A percentile compares a stretch with the other conserved stretches of the same genome.
phyloP scores from a whole-genome alignment of 306 rosid species.

The Cucurbita argyrosperma region DNA sequence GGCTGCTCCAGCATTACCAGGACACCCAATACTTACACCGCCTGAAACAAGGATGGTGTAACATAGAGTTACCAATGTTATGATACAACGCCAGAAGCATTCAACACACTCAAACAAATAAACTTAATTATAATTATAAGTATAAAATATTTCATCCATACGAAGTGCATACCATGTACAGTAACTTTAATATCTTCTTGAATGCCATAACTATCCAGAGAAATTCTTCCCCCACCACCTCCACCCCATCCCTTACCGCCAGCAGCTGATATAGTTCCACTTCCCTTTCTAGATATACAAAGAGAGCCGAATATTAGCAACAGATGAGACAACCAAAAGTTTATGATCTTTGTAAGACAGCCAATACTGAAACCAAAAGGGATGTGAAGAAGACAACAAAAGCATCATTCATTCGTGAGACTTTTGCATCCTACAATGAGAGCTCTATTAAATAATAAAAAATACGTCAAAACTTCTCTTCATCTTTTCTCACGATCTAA shows the following conservation, averaged over 20 bases:
- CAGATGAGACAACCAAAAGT: constrained; percentile 2
- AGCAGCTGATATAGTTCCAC: constrained; percentile 84
- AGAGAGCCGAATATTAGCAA: not conserved
- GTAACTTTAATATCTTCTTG: constrained; percentile 84
- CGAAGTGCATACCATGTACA: constrained; percentile 54
- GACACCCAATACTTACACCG: constrained; percentile 86
- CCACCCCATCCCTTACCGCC: constrained; percentile 99
- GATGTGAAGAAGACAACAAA: not conserved
- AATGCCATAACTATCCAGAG: constrained; percentile 91
- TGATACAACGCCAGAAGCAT: not conserved
- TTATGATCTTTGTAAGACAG: not conserved
- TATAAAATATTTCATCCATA: not conserved
- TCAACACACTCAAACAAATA: not conserved
- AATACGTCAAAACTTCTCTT: not conserved
- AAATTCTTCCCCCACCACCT: constrained; percentile 98
- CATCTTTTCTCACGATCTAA: not conserved
- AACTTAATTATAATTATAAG: not conserved
- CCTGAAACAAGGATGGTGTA: constrained; percentile 34
- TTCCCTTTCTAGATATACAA: constrained; percentile 58
- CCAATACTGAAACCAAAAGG: not conserved
- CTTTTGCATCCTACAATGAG: not conserved
- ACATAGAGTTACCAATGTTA: not conserved
- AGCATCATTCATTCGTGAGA: not conserved
- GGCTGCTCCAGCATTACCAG: constrained; percentile 91
- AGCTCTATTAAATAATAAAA: not conserved